These are phyloP conservation scores for Ceratocystis harringtonii DNA, from an alignment of 2,329 filamentous ascomycete species.

Conservation along the genomic window DNA sequence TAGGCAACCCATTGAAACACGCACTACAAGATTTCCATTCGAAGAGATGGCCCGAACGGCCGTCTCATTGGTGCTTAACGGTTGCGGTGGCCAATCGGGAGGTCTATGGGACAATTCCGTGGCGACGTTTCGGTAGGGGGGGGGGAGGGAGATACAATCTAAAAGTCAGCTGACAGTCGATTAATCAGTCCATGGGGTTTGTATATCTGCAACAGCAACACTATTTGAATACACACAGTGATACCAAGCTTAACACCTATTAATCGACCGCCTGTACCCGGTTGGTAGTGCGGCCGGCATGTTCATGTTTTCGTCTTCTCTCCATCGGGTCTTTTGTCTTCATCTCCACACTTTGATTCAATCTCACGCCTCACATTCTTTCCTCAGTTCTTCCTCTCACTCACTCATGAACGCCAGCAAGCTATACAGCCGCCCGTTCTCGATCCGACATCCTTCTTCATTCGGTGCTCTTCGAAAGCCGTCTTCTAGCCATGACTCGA, in stretches of 20 bases:
- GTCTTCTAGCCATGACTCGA: conserved; percentile 21
- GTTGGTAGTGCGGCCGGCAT: neutral
- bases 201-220: neutral
- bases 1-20: neutral
- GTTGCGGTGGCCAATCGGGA: neutral
- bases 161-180: neutral
- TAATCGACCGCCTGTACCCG: neutral
- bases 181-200: neutral
- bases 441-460: conserved; percentile 23
- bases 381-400: neutral
- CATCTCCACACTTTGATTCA: neutral
- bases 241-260: neutral
- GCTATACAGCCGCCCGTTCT: conserved; percentile 21
- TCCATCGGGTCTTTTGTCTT: neutral
- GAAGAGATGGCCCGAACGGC: conserved; percentile 3
- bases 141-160: neutral
- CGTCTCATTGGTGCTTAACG: conserved; percentile 1
- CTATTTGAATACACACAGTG: neutral
- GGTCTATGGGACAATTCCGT: neutral
- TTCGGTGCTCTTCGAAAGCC: conserved; percentile 21
- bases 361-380: neutral
- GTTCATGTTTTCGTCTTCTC: neutral
- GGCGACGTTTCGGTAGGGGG: neutral
- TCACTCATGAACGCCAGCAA: conserved; percentile 22
- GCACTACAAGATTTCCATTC: neutral